Evolutionary conservation across 768 basidiomycete species (phyloP).

Genomic region (Psilocybe sp.): DNA sequence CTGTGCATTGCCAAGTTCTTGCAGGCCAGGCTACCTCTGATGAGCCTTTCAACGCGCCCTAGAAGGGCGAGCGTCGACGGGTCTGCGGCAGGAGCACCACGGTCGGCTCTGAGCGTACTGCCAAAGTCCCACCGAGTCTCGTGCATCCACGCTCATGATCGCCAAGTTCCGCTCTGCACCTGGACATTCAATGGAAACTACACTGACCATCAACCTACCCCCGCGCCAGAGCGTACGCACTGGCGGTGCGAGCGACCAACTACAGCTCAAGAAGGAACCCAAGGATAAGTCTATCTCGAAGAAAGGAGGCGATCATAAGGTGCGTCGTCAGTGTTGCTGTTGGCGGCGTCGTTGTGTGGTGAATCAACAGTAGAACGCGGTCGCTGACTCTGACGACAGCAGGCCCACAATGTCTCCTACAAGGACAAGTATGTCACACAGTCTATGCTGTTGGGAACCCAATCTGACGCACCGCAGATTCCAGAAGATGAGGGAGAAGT

Average conservation of each 20-base stretch:
- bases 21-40: no score
- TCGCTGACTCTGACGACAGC: not conserved
- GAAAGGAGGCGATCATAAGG: conserved; percentile 2
- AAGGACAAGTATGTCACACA: conserved; percentile 27
- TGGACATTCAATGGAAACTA: conserved; percentile 27
- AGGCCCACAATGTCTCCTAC: conserved; percentile 19
- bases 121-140: no score
- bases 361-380: conserved; percentile 5
- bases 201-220: conserved; percentile 24
- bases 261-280: conserved; percentile 11
- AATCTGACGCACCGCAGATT: conserved; percentile 28
- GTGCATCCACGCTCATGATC: conserved; percentile 16
- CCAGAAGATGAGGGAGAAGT: conserved; percentile 42
- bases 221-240: conserved; percentile 14
- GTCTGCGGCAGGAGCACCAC: no score
- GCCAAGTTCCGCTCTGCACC: conserved; percentile 27
- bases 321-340: not conserved
- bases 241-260: conserved; percentile 1
- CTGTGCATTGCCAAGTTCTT: no score
- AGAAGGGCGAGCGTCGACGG: no score
- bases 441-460: no score
- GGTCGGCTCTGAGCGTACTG: no score
- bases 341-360: not conserved
- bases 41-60: no score
- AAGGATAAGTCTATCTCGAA: conserved; percentile 6